These are phyloP conservation scores for Chenopodium album DNA, from an alignment of 148 eudicot species.

Conservation along the genomic window DNA sequence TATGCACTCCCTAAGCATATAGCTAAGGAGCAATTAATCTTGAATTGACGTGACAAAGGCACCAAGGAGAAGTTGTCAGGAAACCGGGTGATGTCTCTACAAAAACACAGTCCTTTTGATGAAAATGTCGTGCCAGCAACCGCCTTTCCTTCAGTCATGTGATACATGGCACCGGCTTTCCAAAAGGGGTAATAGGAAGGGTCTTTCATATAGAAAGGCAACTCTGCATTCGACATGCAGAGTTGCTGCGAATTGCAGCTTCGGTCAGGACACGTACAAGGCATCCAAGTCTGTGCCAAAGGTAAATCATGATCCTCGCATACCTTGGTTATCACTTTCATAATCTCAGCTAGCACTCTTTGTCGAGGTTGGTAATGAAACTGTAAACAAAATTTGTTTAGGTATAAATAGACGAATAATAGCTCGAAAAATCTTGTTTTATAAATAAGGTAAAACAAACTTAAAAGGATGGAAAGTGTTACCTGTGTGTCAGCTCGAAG, in stretches of 20 bases:
- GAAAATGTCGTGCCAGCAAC: not conserved
- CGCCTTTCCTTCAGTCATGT: not conserved
- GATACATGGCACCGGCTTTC: not conserved
- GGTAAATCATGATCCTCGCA: not conserved
- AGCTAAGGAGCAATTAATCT: not conserved
- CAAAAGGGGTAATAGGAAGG: not conserved
- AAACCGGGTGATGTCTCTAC: slow-evolving; percentile 2
- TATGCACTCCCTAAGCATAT: not conserved
- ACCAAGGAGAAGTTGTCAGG: not conserved
- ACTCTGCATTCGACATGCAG: not conserved
- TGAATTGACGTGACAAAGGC: not conserved
- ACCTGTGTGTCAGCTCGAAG: slow-evolving; percentile 2
- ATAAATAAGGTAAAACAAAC: too few species aligned
- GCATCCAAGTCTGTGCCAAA: slow-evolving; percentile 5
- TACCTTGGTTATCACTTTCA: not conserved
- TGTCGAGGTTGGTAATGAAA: not conserved
- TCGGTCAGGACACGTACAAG: not conserved
- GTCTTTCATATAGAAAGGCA: slow-evolving; percentile 1
- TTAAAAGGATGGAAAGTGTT: not conserved
- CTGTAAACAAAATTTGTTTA: not conserved
- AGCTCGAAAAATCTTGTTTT: not conserved
- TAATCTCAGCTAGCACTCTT: not conserved
- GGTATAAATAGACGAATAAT: not conserved
- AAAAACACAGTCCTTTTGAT: not conserved
- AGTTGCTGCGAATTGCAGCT: not conserved